Evolutionary conservation across 371 early-diverging fungal genomes (phyloP).

Genomic region (Rhizopus delemar): DNA sequence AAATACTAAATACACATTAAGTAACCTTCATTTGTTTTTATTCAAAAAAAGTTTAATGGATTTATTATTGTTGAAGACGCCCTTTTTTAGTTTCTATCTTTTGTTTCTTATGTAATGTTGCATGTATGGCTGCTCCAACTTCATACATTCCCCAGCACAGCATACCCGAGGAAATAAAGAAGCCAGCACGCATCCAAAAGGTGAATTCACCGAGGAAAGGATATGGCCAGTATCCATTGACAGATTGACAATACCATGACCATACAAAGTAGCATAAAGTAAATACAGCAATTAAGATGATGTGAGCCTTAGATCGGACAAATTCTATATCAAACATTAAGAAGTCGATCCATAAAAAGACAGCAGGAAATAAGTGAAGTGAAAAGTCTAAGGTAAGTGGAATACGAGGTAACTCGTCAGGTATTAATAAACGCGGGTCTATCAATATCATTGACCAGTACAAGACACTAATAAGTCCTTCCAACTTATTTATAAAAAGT

Average conservation of each 20-base stretch:
- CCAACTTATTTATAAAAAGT: conserved; percentile 29
- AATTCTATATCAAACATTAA: conserved; percentile 43
- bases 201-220: conserved; percentile 43
- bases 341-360: conserved; percentile 48
- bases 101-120: conserved; percentile 10
- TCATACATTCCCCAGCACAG: conserved; percentile 47
- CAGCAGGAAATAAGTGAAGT: conserved; percentile 45
- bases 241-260: conserved; percentile 40
- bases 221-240: conserved; percentile 46
- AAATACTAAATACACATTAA: not conserved
- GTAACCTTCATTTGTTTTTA: not conserved
- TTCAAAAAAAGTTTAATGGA: not conserved
- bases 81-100: not conserved
- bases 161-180: conserved; percentile 36
- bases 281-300: conserved; percentile 35
- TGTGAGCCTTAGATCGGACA: conserved; percentile 35
- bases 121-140: conserved; percentile 29
- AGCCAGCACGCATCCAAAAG: conserved; percentile 20
- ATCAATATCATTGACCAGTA: conserved; percentile 46
- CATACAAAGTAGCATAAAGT: conserved; percentile 35
- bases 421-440: conserved; percentile 38
- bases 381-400: conserved; percentile 38
- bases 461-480: conserved; percentile 41
- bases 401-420: conserved; percentile 36
- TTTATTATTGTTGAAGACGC: not conserved